These are phyloP conservation scores for Artomyces pyxidatus DNA, from an alignment of 768 basidiomycete genomes.

Conservation along the genomic window DNA sequence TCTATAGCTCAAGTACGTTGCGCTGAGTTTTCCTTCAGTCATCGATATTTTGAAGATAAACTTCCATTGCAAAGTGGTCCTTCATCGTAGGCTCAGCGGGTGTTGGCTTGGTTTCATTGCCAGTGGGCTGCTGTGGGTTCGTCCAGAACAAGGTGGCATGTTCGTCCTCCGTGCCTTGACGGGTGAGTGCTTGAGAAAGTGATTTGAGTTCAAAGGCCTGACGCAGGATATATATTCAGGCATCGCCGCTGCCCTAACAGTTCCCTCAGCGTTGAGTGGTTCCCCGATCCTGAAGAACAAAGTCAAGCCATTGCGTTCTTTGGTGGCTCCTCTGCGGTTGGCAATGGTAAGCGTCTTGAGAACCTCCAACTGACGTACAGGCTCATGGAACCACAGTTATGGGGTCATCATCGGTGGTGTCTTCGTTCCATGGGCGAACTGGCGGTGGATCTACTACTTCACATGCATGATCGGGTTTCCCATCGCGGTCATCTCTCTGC, in stretches of 20 bases:
- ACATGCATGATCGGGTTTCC: constrained; percentile 28
- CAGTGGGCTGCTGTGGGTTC: background rate
- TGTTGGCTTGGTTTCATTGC: background rate
- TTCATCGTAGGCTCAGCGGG: background rate
- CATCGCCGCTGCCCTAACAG: constrained; percentile 31
- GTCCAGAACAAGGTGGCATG: background rate
- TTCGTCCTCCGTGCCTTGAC: background rate
- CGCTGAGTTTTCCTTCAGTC: too few relatives aligned
- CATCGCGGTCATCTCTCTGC: constrained; percentile 21
- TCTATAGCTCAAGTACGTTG: background rate
- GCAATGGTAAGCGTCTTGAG: background rate
- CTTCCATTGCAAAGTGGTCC: background rate
- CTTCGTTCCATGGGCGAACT: constrained; percentile 27
- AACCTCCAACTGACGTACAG: background rate
- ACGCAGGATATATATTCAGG: too few relatives aligned
- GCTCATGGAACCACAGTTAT: background rate
- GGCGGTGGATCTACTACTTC: constrained; percentile 40
- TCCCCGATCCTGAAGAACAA: constrained; percentile 34
- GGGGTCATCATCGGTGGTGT: constrained; percentile 30
- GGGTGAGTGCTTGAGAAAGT: too few relatives aligned
- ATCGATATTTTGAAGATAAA: background rate
- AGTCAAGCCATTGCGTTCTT: constrained; percentile 30
- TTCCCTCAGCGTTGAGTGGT: constrained; percentile 36
- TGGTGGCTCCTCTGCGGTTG: background rate
- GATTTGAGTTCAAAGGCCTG: too few relatives aligned